Percentiles rank a stretch among this genome's conserved stretches.
phyloP scores from a whole-genome alignment of 768 basidiomycete species.

The Mycena galopus region DNA sequence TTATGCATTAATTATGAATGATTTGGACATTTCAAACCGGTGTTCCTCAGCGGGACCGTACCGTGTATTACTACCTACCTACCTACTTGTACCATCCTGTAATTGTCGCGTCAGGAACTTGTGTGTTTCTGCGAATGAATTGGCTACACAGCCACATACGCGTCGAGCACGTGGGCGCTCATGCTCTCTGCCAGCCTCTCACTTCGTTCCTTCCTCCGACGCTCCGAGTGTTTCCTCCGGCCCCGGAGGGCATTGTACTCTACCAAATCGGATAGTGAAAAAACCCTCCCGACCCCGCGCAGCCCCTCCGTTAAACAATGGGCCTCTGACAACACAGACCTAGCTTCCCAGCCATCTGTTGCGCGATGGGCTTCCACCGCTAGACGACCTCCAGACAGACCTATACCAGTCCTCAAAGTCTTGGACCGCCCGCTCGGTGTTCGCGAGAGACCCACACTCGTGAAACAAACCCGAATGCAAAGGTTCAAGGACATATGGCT shows the following conservation, averaged over 20 bases:
- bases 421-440: constrained; percentile 85
- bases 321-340: constrained; percentile 27
- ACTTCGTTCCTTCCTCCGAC: constrained; percentile 27
- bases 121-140: no score
- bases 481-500: constrained; percentile 73
- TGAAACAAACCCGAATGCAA: constrained; percentile 67
- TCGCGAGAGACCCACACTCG: constrained; percentile 68
- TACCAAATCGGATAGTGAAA: constrained; percentile 29
- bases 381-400: constrained; percentile 30
- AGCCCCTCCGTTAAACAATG: constrained; percentile 31
- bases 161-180: constrained; percentile 13
- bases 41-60: no score
- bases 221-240: constrained; percentile 20
- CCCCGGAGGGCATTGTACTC: constrained; percentile 27
- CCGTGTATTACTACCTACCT: no score
- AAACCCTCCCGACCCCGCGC: not conserved
- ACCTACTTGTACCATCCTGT: no score
- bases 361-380: constrained; percentile 38
- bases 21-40: not conserved
- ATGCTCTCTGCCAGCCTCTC: constrained; percentile 23
- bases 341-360: constrained; percentile 22
- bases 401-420: constrained; percentile 36
- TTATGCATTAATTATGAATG: constrained; percentile 2
- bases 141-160: constrained; percentile 12
- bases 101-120: no score